A percentile compares a stretch with the other conserved stretches of the same genome.
Conservation (phyloP, 805 yeast species). For the Cyberlindnera galapagoensis region DNA sequence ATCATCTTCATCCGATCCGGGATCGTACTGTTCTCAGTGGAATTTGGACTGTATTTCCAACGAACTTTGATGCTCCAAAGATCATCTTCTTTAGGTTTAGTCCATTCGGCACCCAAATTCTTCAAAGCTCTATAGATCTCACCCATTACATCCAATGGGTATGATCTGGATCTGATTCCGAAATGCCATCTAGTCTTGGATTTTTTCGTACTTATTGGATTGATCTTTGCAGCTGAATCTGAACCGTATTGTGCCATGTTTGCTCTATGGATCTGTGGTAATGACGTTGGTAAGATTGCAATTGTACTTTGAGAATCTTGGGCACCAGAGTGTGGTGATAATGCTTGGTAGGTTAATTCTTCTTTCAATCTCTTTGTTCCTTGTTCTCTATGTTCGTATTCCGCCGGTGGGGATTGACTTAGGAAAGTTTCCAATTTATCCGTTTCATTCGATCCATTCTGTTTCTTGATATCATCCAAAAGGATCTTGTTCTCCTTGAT, state of each 20-base stretch:
- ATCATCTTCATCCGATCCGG: conserved; percentile 94
- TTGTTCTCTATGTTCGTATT: conserved; percentile 14
- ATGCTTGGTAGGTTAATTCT: conserved; percentile 28
- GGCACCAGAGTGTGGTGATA: conserved; percentile 22
- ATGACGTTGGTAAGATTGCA: conserved; percentile 86
- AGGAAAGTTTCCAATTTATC: conserved; percentile 52
- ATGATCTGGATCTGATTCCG: conserved; percentile 92
- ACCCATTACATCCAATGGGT: conserved; percentile 98
- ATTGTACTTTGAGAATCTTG: conserved; percentile 58
- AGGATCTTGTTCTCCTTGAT: conserved; percentile 73
- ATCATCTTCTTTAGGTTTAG: conserved; percentile 89
- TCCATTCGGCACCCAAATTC: conserved; percentile 96
- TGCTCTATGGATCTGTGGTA: conserved; percentile 92
- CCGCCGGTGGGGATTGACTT: conserved; percentile 50
- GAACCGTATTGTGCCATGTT: conserved; percentile 67
- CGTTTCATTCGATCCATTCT: conserved; percentile 13
- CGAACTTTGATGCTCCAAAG: conserved; percentile 94
- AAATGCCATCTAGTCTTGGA: conserved; percentile 98
- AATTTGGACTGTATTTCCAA: conserved; percentile 67
- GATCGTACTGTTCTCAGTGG: conserved; percentile 24
- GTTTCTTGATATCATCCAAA: conserved; percentile 53
- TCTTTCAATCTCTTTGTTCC: conserved; percentile 21
- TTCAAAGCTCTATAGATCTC: conserved; percentile 92
- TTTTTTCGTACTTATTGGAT: conserved; percentile 65
- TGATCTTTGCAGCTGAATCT: conserved; percentile 38